phyloP scores from a whole-genome alignment of 768 basidiomycete species.

The Mycena indigotica region DNA sequence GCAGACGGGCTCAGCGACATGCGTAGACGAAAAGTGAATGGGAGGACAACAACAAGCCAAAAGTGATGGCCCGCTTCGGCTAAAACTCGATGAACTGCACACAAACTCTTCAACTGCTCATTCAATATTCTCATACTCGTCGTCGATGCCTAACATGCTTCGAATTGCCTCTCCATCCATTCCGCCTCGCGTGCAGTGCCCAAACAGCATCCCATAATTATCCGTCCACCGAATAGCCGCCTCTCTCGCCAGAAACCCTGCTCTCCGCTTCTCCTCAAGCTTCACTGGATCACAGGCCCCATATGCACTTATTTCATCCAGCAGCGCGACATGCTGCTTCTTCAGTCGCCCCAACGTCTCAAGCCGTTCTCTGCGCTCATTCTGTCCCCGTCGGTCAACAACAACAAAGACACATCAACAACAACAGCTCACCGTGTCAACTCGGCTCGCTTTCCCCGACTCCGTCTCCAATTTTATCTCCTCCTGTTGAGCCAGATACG shows the following conservation, averaged over 20 bases:
- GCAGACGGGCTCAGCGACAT: slow-evolving; percentile 73
- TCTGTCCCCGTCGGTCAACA: slow-evolving; percentile 3
- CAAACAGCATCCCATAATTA: slow-evolving; percentile 67
- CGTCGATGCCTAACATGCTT: neutral
- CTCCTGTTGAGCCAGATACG: slow-evolving; percentile 46
- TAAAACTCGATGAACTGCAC: too few species aligned
- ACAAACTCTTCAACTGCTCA: neutral
- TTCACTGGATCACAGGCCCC: slow-evolving; percentile 84
- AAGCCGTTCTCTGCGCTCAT: neutral
- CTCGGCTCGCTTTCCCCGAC: slow-evolving; percentile 54
- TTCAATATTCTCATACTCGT: neutral
- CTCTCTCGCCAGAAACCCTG: slow-evolving; percentile 76
- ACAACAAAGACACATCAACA: neutral
- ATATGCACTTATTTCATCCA: slow-evolving; percentile 73
- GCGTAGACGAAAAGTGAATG: slow-evolving; percentile 15
- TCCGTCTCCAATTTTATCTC: slow-evolving; percentile 53
- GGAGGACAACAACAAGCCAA: neutral
- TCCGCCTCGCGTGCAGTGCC: slow-evolving; percentile 62
- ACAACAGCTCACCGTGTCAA: slow-evolving; percentile 52
- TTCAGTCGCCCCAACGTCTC: slow-evolving; percentile 57
- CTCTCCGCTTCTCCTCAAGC: slow-evolving; percentile 76
- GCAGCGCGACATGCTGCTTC: slow-evolving; percentile 51
- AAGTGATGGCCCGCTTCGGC: neutral
- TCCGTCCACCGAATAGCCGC: slow-evolving; percentile 91
- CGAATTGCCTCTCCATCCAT: slow-evolving; percentile 62